Percentiles rank a stretch among this genome's conserved stretches.
phyloP scores from a whole-genome alignment of 495 filamentous ascomycete species.

The Amniculicola lignicola region DNA sequence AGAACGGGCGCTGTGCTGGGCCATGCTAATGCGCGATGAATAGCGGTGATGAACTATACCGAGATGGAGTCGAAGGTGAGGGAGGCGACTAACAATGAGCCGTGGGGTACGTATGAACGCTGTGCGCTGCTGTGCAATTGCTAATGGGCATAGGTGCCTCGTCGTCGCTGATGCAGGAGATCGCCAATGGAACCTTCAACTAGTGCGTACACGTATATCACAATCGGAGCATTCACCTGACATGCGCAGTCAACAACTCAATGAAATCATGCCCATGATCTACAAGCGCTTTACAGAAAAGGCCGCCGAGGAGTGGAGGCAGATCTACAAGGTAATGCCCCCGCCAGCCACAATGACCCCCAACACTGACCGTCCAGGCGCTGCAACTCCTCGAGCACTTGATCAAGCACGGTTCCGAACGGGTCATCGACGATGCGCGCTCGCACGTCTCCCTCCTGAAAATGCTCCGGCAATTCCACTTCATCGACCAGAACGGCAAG shows the following conservation, averaged over 20 bases:
- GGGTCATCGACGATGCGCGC: slow-evolving; percentile 95
- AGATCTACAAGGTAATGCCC: slow-evolving; percentile 83
- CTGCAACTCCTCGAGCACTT: slow-evolving; percentile 96
- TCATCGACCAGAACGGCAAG: slow-evolving; percentile 92
- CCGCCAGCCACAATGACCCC: background rate
- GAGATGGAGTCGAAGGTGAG: slow-evolving; percentile 96
- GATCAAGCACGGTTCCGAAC: slow-evolving; percentile 96
- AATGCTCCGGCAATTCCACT: slow-evolving; percentile 99
- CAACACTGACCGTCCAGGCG: slow-evolving; percentile 46
- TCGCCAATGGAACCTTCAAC: slow-evolving; percentile 95
- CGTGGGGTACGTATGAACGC: slow-evolving; percentile 27
- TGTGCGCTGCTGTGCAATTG: background rate
- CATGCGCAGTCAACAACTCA: slow-evolving; percentile 75
- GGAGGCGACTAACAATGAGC: slow-evolving; percentile 33
- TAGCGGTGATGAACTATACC: slow-evolving; percentile 99
- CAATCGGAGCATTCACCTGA: background rate
- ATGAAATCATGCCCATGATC: slow-evolving; percentile 99
- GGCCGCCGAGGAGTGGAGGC: slow-evolving; percentile 95
- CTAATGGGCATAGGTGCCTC: slow-evolving; percentile 73
- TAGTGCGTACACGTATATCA: slow-evolving; percentile 63
- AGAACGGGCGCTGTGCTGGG: background rate
- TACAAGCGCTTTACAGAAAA: slow-evolving; percentile 99
- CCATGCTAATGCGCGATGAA: slow-evolving; percentile 26
- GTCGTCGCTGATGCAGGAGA: slow-evolving; percentile 85
- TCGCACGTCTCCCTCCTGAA: slow-evolving; percentile 92